Conservation (phyloP, 148 eudicot genomes). For the Bassia scoparia region DNA sequence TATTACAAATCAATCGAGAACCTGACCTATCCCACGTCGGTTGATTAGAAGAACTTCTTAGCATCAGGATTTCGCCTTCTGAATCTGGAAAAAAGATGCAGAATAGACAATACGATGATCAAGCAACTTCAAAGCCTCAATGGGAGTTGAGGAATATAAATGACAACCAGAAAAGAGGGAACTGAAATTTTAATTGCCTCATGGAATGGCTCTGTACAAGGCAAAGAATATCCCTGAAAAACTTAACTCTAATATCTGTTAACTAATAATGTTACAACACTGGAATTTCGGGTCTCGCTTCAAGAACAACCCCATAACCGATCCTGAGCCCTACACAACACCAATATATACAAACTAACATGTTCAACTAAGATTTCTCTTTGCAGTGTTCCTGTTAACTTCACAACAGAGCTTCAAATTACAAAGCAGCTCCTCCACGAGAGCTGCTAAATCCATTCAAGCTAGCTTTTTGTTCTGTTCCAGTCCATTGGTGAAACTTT, state of each 20-base stretch:
- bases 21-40: not conserved
- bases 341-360: slow-evolving; percentile 38
- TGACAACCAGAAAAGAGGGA: slow-evolving; percentile 15
- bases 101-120: not conserved
- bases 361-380: slow-evolving; percentile 9
- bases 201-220: slow-evolving; percentile 42
- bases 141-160: not conserved
- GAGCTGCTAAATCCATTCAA: slow-evolving; percentile 9
- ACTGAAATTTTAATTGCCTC: slow-evolving; percentile 37
- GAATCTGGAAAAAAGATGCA: not conserved
- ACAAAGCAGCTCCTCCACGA: slow-evolving; percentile 8
- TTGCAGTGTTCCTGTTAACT: slow-evolving; percentile 13
- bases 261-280: slow-evolving; percentile 32
- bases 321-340: slow-evolving; percentile 35
- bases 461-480: slow-evolving; percentile 43
- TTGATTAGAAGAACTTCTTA: not conserved
- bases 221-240: slow-evolving; percentile 33
- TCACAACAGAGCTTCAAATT: slow-evolving; percentile 22
- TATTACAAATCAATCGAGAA: not conserved
- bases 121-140: not conserved
- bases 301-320: slow-evolving; percentile 14
- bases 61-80: not conserved
- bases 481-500: slow-evolving; percentile 47
- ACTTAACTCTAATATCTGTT: slow-evolving; percentile 6
- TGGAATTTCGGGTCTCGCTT: slow-evolving; percentile 26